A percentile compares a stretch with the other conserved stretches of the same genome.
Conservation (phyloP, 2,329 filamentous ascomycete genomes). For the Acephala macrosclerotiorum region DNA sequence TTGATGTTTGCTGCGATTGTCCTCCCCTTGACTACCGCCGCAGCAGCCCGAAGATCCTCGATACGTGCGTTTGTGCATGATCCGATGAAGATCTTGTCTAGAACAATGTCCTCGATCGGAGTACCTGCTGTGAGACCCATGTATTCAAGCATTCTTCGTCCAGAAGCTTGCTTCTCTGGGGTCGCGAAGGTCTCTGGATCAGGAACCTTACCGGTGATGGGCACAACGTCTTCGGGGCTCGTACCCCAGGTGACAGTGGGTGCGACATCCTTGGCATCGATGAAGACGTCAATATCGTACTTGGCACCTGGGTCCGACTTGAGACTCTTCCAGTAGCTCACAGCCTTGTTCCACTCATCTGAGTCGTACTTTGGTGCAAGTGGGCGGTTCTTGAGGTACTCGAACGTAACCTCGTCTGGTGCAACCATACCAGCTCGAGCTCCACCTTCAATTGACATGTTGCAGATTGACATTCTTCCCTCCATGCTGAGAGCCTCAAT, state of each 20-base stretch:
- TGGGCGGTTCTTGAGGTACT: constrained; percentile 91
- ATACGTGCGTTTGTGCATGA: constrained; percentile 98
- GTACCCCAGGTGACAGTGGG: constrained; percentile 98
- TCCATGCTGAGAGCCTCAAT: constrained; percentile 93
- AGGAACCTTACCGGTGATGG: constrained; percentile 90
- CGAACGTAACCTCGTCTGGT: constrained; percentile 91
- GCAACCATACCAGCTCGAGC: constrained; percentile 97
- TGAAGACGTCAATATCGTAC: constrained; percentile 88
- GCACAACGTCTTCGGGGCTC: constrained; percentile 93
- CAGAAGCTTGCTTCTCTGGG: constrained; percentile 80
- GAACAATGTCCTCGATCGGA: constrained; percentile 85
- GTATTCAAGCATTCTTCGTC: constrained; percentile 86
- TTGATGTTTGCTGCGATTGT: constrained; percentile 89
- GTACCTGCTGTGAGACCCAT: constrained; percentile 92
- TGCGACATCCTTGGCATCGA: constrained; percentile 90
- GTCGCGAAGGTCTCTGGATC: constrained; percentile 86
- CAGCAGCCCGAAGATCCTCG: constrained; percentile 90
- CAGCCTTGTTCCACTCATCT: constrained; percentile 87
- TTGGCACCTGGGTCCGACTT: constrained; percentile 87
- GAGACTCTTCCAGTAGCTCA: constrained; percentile 86
- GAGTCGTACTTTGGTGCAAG: constrained; percentile 86
- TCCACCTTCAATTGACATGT: constrained; percentile 98
- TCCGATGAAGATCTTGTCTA: constrained; percentile 98
- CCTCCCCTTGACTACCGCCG: constrained; percentile 84
- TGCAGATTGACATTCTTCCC: constrained; percentile 98